These are phyloP conservation scores for Didymella arachidicola DNA, from an alignment of 2,329 filamentous ascomycete species.

Conservation along the genomic window DNA sequence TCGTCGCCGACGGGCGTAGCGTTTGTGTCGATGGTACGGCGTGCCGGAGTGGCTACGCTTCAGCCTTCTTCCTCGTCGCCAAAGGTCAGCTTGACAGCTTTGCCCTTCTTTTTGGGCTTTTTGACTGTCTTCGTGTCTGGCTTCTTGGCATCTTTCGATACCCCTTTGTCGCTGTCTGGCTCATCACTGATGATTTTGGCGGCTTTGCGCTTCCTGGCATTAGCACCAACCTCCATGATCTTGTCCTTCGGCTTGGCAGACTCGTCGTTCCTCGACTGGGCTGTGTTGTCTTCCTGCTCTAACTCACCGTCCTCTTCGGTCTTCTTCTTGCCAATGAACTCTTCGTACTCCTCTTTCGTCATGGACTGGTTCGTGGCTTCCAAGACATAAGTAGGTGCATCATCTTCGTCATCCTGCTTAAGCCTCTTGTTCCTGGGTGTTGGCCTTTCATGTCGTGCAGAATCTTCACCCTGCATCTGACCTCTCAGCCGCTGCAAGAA, in stretches of 20 bases:
- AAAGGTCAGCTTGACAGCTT: conserved; percentile 49
- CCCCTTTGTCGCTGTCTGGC: conserved; percentile 28
- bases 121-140: conserved; percentile 31
- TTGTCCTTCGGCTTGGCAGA: conserved; percentile 36
- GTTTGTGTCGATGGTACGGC: background rate
- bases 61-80: conserved; percentile 45
- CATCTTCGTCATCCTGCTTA: conserved; percentile 71
- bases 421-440: conserved; percentile 56
- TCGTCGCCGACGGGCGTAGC: background rate
- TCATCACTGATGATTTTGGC: conserved; percentile 47
- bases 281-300: conserved; percentile 14
- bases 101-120: conserved; percentile 49
- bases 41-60: conserved; percentile 4
- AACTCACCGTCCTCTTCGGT: conserved; percentile 18
- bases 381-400: conserved; percentile 77
- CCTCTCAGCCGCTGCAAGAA: conserved; percentile 58
- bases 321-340: conserved; percentile 49
- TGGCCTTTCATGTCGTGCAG: conserved; percentile 55
- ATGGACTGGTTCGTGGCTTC: conserved; percentile 72
- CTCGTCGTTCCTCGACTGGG: conserved; percentile 8
- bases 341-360: conserved; percentile 60
- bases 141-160: conserved; percentile 19
- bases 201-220: conserved; percentile 49
- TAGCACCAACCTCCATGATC: conserved; percentile 45
- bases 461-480: conserved; percentile 61